These are phyloP conservation scores for Catharanthus roseus DNA, from an alignment of 257 asterid species.

Conservation along the genomic window DNA sequence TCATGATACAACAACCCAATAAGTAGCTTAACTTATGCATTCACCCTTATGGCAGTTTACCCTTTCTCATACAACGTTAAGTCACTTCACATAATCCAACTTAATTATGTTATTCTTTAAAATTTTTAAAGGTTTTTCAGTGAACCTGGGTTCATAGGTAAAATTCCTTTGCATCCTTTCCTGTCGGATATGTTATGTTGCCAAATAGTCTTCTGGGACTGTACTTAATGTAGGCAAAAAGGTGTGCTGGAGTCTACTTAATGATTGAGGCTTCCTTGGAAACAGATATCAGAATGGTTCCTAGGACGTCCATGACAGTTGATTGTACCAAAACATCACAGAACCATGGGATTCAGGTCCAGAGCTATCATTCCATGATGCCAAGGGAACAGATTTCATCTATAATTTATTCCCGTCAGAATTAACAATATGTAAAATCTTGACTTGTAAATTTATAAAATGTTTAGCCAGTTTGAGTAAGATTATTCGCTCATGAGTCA, in stretches of 20 bases:
- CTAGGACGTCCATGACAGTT: neutral
- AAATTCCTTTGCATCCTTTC: neutral
- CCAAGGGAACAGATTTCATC: neutral
- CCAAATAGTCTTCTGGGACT: neutral
- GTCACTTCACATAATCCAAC: neutral
- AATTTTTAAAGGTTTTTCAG: neutral
- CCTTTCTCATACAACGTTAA: neutral
- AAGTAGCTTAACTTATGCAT: neutral
- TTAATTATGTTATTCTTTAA: neutral
- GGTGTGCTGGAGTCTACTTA: neutral
- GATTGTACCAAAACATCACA: neutral
- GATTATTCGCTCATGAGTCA: neutral
- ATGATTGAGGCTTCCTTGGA: neutral
- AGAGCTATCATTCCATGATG: neutral
- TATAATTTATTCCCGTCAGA: neutral
- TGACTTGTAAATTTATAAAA: neutral
- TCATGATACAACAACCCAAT: neutral
- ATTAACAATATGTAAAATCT: neutral
- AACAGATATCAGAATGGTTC: neutral
- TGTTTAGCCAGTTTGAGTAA: neutral
- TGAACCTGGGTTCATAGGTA: neutral
- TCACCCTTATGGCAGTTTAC: too few species aligned
- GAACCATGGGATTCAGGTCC: neutral
- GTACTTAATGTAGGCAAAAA: neutral
- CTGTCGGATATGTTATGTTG: neutral